These are phyloP conservation scores for Smallanthus sonchifolius DNA, from an alignment of 129 eudicot genomes.

Conservation along the genomic window DNA sequence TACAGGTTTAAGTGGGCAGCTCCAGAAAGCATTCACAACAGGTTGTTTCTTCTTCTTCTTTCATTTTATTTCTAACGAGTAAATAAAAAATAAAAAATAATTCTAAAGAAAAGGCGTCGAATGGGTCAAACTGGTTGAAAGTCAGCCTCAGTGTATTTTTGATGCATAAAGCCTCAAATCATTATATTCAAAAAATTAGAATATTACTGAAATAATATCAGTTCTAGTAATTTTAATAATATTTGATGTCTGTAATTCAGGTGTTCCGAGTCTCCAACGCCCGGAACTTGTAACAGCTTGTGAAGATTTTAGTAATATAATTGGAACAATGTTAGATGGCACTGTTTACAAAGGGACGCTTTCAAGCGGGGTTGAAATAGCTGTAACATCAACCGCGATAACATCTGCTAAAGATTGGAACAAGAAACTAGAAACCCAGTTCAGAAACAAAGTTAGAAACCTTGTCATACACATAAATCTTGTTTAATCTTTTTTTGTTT, in stretches of 20 bases:
- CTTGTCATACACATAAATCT: neutral
- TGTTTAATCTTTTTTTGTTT: neutral
- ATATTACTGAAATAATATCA: too few relatives aligned
- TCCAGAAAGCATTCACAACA: constrained; percentile 74
- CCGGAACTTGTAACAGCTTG: constrained; percentile 76
- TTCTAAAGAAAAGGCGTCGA: neutral
- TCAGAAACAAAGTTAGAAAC: constrained; percentile 60
- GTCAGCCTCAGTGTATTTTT: neutral
- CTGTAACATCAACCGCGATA: constrained; percentile 58
- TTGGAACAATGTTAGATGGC: constrained; percentile 53
- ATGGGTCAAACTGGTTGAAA: neutral
- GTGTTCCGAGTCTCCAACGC: constrained; percentile 76
- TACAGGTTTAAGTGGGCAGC: constrained; percentile 83
- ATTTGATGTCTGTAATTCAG: constrained; percentile 30
- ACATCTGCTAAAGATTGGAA: constrained; percentile 64
- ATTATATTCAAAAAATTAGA: too few relatives aligned
- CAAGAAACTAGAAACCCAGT: constrained; percentile 50
- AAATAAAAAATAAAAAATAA: neutral
- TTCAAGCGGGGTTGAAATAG: constrained; percentile 84
- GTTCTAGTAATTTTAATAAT: too few relatives aligned
- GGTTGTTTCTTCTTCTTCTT: constrained; percentile 29
- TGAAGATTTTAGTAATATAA: constrained; percentile 84
- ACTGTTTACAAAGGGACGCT: constrained; percentile 85
- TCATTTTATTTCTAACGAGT: neutral
- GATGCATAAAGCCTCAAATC: neutral